Base-by-base conservation (phyloP, 2,329 filamentous ascomycete genomes). In the Ophiocordyceps unilateralis region DNA sequence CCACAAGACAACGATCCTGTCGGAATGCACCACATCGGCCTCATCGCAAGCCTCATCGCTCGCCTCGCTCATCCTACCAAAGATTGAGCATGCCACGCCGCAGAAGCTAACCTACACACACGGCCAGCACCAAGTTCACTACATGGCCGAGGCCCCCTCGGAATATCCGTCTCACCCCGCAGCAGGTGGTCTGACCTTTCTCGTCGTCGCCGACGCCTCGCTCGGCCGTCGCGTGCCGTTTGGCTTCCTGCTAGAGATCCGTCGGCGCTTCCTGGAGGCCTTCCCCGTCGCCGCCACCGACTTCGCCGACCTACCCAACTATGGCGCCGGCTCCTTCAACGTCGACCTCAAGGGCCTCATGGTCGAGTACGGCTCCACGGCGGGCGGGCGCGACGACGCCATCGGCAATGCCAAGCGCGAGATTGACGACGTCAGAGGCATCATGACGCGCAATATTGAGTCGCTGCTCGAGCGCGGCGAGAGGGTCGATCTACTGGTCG, bases 361-460 rank as follows among this genome's bases (percentile, higher is more conserved):
- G 74, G 68, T 86, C 20, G 81, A 87, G 48, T 91, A 83, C 63
- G 89, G 88, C 43, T 83, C 83, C 22, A 85, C 84, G 10, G 73
- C 76, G 48, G 76, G 76, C 21, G 78, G 83, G 38, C 74, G 82
- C 61, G 70, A 83, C 53, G 86, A 96, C 65, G 85, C 88, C 47
- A 77, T 96, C 47, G 70, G 74, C 43, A 88, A 83, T 47, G 89
- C 86, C 32, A 81, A 85, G 62, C 72, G 77, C 44, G 91, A 96
- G 65, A 95, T 98, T 53, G 88, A 95, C 50, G 88, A 85, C 55
- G 87, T 93, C 42, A 69, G 83, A 44, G 84, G 87, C 49, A 93
- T 94, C 59, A 94, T 94, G 88, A 93, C 85, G 44, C 79, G 87
- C 66, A 94, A 94, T 58, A 94, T 95, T 50, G 88, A 94, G 69